Evolutionary conservation across 768 basidiomycete genomes (phyloP).

Genomic region (Rhizopogon vesiculosus): DNA sequence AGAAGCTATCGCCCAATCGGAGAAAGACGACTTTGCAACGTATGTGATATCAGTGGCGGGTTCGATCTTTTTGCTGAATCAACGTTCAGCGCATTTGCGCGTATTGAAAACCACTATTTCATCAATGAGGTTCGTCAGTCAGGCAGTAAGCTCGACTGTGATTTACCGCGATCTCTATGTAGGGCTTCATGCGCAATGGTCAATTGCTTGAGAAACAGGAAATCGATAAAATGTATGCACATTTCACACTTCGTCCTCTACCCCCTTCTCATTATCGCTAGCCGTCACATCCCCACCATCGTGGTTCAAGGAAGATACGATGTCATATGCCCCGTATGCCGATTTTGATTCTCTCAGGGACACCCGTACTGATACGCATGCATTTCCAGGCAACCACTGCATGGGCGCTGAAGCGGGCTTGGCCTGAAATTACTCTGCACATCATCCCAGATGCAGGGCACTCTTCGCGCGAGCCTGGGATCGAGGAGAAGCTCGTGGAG

Average conservation of each 20-base stretch:
- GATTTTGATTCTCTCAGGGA: background rate
- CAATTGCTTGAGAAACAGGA: constrained; percentile 80
- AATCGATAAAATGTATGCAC: constrained; percentile 80
- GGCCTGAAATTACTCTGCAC: constrained; percentile 73
- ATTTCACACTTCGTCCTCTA: background rate
- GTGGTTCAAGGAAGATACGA: constrained; percentile 89
- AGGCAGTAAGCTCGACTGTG: background rate
- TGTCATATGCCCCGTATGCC: constrained; percentile 75
- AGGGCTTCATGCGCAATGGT: constrained; percentile 87
- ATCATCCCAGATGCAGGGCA: constrained; percentile 88
- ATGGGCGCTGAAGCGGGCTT: constrained; percentile 73
- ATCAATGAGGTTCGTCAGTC: constrained; percentile 56
- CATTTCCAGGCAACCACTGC: constrained; percentile 65
- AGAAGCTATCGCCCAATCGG: constrained; percentile 61
- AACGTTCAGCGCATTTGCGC: constrained; percentile 68
- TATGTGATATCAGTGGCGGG: constrained; percentile 28
- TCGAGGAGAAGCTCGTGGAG: constrained; percentile 63
- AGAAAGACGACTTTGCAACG: constrained; percentile 74
- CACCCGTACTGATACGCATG: background rate
- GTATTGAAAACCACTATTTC: constrained; percentile 91
- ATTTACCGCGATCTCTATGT: background rate
- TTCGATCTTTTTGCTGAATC: constrained; percentile 3
- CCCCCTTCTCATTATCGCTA: constrained; percentile 23
- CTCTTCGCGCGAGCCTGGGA: constrained; percentile 73
- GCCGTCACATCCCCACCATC: constrained; percentile 82